Base-by-base conservation (phyloP, 169 alveolate genomes). In the Blepharisma undulans region DNA sequence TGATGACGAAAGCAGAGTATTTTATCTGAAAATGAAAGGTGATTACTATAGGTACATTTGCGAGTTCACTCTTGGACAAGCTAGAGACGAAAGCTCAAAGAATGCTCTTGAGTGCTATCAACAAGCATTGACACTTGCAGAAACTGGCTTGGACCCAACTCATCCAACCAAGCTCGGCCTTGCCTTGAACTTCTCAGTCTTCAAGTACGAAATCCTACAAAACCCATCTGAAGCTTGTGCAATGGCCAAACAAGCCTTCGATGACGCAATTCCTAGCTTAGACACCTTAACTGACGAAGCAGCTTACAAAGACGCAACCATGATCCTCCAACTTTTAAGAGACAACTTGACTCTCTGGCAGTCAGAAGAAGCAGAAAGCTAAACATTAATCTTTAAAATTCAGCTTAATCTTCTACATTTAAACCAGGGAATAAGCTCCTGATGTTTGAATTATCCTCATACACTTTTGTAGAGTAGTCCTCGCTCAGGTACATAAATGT, bases 11-110 rank as follows among this genome's bases (percentile, higher is more conserved):
- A 97, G 99, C 87, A 96, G 97, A 92, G 99, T 99, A 74, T 99
- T 99, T 97, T 99, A 98, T 96, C 96, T 96, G 92, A 99, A 99
- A 97, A 98, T 99, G 99, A 99, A 99, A 97, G 99, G 99, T 21
- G 99, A 99, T 95, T 99, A 99, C 95, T 98, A 98, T 96, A 36
- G 91, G 71, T 98, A 98, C 93, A 96, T 99, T 82, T 98, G 99
- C 72, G 99, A 99, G 96, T 98, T 98, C 97, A 98, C 99, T 25
- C 94, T 97, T 74, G 99, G 99, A 78, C 99, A 98, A 72, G 96
- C 96, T 78, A 98, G 98, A 94, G 97, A 95, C 90, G 96, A 95
- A 84, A 99, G 99, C 27, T 98, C 99, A 21, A 99, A 97, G 91
- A 97, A 96, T 92, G 99, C 99, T 4, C 97, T 98, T 78, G 98